Conservation (phyloP, 2,329 filamentous ascomycete species). For the Cercospora nicotianae region DNA sequence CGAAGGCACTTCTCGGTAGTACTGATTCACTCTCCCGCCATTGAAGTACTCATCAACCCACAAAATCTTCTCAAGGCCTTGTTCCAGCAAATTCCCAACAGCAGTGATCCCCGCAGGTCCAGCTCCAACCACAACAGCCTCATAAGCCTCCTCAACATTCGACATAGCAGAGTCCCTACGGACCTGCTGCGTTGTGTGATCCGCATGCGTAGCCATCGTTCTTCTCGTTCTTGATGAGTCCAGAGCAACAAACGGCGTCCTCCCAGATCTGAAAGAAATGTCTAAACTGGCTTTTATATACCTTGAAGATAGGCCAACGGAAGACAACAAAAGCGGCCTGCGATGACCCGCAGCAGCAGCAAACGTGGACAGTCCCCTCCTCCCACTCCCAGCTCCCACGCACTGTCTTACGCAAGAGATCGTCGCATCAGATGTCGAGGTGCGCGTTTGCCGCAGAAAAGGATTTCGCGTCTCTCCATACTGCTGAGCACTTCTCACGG, state of each 20-base stretch:
- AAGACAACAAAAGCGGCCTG: conserved; percentile 4
- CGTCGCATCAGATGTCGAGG: conserved; percentile 1
- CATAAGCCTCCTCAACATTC: conserved; percentile 38
- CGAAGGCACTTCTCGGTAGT: conserved; percentile 62
- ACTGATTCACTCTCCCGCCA: conserved; percentile 45
- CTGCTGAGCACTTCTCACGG: neutral
- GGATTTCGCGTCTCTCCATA: neutral
- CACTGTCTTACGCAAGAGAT: conserved; percentile 9
- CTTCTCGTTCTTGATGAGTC: neutral
- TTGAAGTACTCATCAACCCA: conserved; percentile 62
- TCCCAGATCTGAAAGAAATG: neutral
- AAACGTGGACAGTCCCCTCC: conserved; percentile 14
- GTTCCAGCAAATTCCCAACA: conserved; percentile 62
- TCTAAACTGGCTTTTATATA: neutral
- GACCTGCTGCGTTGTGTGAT: neutral
- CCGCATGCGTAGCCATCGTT: conserved; percentile 14
- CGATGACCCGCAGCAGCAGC: conserved; percentile 16
- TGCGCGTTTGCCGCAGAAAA: conserved; percentile 6
- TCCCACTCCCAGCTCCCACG: conserved; percentile 4
- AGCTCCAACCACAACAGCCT: conserved; percentile 59
- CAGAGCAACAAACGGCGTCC: neutral
- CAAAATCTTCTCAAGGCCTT: conserved; percentile 52
- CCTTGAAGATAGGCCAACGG: neutral
- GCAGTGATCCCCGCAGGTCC: conserved; percentile 61
- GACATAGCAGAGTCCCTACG: conserved; percentile 24